These are phyloP conservation scores for Populus euphratica DNA, from an alignment of 345 rosid species.

Conservation along the genomic window DNA sequence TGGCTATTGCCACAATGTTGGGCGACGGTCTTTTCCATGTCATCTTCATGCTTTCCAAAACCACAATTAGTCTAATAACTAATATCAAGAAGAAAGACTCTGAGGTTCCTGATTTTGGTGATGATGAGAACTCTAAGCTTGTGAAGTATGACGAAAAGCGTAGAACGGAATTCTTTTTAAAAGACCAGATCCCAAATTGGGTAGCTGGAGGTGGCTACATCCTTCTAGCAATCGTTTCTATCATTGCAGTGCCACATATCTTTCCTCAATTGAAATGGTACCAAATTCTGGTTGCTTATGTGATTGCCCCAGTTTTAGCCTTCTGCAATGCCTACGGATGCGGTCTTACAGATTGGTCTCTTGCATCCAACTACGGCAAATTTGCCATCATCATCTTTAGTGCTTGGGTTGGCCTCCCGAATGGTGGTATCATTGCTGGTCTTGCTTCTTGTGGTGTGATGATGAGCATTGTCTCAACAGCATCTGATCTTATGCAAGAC, in stretches of 20 bases:
- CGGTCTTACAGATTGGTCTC: constrained; percentile 87
- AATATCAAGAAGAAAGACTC: constrained; percentile 10
- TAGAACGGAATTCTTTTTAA: constrained; percentile 54
- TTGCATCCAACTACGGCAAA: constrained; percentile 86
- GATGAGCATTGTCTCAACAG: constrained; percentile 98
- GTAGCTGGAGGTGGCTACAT: constrained; percentile 53
- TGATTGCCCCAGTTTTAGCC: constrained; percentile 71
- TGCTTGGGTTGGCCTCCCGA: constrained; percentile 62
- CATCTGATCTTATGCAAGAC: constrained; percentile 86
- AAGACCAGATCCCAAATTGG: constrained; percentile 71
- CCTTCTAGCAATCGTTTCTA: constrained; percentile 47
- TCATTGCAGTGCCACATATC: constrained; percentile 55
- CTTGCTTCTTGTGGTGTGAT: constrained; percentile 84
- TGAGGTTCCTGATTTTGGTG: neutral
- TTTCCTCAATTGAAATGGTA: constrained; percentile 73
- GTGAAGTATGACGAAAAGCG: constrained; percentile 41
- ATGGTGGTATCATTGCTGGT: constrained; percentile 78
- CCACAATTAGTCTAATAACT: constrained; percentile 36
- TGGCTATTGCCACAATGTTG: constrained; percentile 83
- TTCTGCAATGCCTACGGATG: constrained; percentile 91
- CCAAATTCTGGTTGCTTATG: constrained; percentile 60
- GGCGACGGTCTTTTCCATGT: constrained; percentile 85
- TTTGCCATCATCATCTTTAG: constrained; percentile 71
- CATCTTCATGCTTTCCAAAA: constrained; percentile 46
- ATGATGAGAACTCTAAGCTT: neutral